Evolutionary conservation across 2,329 filamentous ascomycete genomes (phyloP), one percentile per base, ranked within the genome.

Genomic region (Juglanconis juglandina): DNA sequence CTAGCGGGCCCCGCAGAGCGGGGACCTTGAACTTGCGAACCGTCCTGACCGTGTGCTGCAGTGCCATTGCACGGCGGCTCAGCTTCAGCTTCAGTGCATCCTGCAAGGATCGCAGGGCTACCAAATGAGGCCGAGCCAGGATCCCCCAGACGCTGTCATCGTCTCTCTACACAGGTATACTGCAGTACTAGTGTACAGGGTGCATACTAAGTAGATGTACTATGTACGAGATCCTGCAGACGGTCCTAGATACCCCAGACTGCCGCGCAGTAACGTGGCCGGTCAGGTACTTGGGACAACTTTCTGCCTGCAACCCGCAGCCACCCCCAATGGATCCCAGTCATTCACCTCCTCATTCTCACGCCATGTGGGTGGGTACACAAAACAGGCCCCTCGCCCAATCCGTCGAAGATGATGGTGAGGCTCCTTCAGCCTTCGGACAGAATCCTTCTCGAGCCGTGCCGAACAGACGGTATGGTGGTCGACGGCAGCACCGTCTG

Each of bases 91-190:
- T 37, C 13, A 34, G 44, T n/a, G 11, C 44, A 48, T 46, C 35
- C 34, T 49, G 44, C 30, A 44, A 11, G 14, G 24, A 46, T 54
- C 52, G 24, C 9, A 30, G 30, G 13, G 34, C 30, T 34, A 46
- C 53, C 48, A 56, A 56, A 56, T 49, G 47, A 48, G 34, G 44
- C 44, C 44, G 44, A 56, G 10, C 35, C 14, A 39, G 53, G 53
- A 39, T 49, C 48, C 32, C 3, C 32, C 48, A 14, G 35, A 17
- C 41, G 37, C 50, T 52, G 34, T 24, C 3, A 39, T 11, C 3
- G 7, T 9, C 34, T 13, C 13, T 17, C 34, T 34, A 37, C 35
- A 34, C 50, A 14, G 47, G 11, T 10, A 13, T 37, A 35, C 50
- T 51, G 33, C 34, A 49, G 24, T n/a, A 33, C 17, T 10, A 48